Evolutionary conservation across 345 rosid genomes (phyloP), one percentile per base, ranked within the genome.

Genomic region (Populus euphratica): DNA sequence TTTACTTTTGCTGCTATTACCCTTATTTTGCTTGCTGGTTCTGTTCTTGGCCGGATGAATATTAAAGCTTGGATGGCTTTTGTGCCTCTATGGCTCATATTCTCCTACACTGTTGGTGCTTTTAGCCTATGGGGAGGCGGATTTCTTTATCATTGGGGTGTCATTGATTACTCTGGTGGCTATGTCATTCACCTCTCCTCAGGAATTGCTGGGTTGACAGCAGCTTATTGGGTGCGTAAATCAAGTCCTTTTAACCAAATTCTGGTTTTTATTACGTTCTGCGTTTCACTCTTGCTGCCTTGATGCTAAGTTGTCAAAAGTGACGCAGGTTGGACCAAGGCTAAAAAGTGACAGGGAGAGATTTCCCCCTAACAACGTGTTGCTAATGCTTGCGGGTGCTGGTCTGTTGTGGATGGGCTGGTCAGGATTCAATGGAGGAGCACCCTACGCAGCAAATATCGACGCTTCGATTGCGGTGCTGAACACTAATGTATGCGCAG

Each of bases 361-460:
- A 83, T 94, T 94, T 70, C 95, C 98, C 2, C 98, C 98, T 2
- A 94, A 93, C 87, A 94, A 94, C 76, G 94, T 94, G 44, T 78
- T 94, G 76, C 84, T 94, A 29, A 94, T 94, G 98, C 88, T 94
- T 27, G 97, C 98, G 18, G 98, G 98, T 10, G 98, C 97, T 0
- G 98, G 98, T 1, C 87, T 94, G 66, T 73, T 94, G 17, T 94
- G 97, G 98, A 88, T 91, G 95, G 98, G 98, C 14, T 94, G 98
- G 98, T 91, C 98, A 3, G 98, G 98, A 31, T 94, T 94, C 88
- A 94, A 93, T 41, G 98, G 98, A 0, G 98, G 98, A 2, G 98
- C 98, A 1, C 98, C 98, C 0, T 91, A 91, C 77, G 98, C 98
- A 0, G 99, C 97, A 21, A 87, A 91, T 47, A 72, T 90, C n/a